Base-by-base conservation (phyloP, 768 basidiomycete genomes). In the Lentinula sp. region DNA sequence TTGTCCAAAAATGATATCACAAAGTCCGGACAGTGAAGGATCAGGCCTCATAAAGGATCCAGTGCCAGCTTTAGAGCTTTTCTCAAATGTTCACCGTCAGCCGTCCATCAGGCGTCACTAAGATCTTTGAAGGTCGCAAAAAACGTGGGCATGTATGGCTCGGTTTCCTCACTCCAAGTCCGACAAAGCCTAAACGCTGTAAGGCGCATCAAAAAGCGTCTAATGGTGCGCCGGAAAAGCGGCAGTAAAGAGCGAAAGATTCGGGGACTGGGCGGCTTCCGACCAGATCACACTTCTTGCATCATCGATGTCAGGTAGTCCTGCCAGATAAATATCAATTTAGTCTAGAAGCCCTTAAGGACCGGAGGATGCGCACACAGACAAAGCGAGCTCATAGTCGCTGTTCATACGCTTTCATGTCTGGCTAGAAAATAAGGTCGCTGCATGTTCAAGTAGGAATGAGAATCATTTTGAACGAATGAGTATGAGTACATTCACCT, bases 71-170 rank as follows among this genome's bases (percentile, higher is more conserved):
- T n/a, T 33, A 15, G 15, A 51, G 50, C 20, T 13, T 36, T 54
- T 54, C 53, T 54, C 53, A 35, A 36, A 54, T 41, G 10, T 54
- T 54, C 53, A 54, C 53, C 53, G 53, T 54, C 53, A 54, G 33
- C 53, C 53, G 51, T 53, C 51, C 51, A 53, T 53, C 51, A 37
- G 6, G 15, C 20, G 9, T 8, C 23, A 50, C 8, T n/a, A 35
- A 18, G 8, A 16, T 48, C 50, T 7, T n/a, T 51, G n/a, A 15
- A 51, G 50, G 32, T 35, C 33, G 20, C 32, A 33, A 51, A 51
- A 16, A 4, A 32, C 32, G 28, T 9, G 5, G 32, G 45, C 4
- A 13, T 46, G 5, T n/a, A 16, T 46, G 20, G 16, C 20, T 46
- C 45, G 16, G 16, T 2, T 46, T 13, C 12, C 8, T 35, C 6